Evolutionary conservation across 176 grass and related monocot species (phyloP).

Genomic region (Tillandsia leiboldiana): DNA sequence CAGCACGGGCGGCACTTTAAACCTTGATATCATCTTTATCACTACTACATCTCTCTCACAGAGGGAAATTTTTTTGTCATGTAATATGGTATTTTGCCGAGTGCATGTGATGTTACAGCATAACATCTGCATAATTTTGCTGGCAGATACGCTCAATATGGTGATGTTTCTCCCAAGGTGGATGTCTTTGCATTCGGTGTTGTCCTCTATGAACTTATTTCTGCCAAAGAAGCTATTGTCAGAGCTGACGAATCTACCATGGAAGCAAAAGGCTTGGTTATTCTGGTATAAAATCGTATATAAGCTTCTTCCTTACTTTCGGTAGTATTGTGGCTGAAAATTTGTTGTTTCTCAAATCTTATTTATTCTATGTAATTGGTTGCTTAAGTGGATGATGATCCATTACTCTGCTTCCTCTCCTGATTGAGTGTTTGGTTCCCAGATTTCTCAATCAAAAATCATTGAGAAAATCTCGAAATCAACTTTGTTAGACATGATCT

Average conservation of each 20-base stretch:
- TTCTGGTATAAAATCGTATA: conserved; percentile 40
- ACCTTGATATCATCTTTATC: background rate
- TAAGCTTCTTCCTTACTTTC: background rate
- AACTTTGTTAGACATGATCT: background rate
- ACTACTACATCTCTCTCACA: background rate
- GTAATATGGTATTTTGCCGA: background rate
- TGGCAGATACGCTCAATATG: conserved; percentile 73
- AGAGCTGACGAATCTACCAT: conserved; percentile 39
- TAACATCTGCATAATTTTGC: conserved; percentile 7
- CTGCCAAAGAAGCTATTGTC: conserved; percentile 81
- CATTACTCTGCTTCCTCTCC: background rate
- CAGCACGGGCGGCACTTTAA: no score
- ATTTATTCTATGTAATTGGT: background rate
- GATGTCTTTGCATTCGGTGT: conserved; percentile 94
- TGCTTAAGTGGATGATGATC: background rate
- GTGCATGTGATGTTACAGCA: background rate
- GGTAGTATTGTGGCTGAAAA: no score
- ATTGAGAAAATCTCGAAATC: background rate
- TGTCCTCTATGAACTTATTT: conserved; percentile 93
- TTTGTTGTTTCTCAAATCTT: background rate
- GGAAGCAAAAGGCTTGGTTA: conserved; percentile 77
- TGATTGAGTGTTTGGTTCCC: background rate
- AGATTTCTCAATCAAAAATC: background rate
- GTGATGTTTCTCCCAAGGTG: conserved; percentile 85
- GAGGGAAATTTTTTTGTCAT: background rate